Evolutionary conservation across 148 eudicot species (phyloP).

Genomic region (Cornus kousa): DNA sequence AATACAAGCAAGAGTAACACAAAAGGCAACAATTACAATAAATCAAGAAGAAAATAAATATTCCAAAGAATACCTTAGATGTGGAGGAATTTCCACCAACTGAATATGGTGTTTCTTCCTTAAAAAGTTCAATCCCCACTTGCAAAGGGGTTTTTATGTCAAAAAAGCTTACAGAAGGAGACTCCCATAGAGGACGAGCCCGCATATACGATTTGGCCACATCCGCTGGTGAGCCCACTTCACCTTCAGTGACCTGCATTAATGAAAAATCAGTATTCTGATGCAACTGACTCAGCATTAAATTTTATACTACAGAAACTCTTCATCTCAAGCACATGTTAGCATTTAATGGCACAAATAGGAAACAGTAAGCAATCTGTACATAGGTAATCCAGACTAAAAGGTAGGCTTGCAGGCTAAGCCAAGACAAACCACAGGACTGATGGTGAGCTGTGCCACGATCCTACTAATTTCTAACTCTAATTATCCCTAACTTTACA

Average conservation of each 20-base stretch:
- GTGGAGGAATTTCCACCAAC: conserved; percentile 37
- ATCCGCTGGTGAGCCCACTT: conserved; percentile 70
- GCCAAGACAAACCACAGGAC: too few relatives aligned
- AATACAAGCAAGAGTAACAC: too few relatives aligned
- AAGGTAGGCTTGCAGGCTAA: too few relatives aligned
- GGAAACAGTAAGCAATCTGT: too few relatives aligned
- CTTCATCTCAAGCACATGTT: too few relatives aligned
- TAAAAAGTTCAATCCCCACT: conserved; percentile 28
- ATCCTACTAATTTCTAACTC: too few relatives aligned
- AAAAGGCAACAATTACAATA: neutral
- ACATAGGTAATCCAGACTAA: too few relatives aligned
- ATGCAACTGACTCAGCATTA: too few relatives aligned
- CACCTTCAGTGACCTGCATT: conserved; percentile 44
- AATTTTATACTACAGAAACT: too few relatives aligned
- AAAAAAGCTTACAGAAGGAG: conserved; percentile 41
- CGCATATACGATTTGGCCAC: conserved; percentile 84
- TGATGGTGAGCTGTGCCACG: too few relatives aligned
- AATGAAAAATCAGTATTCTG: neutral
- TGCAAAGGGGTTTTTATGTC: conserved; percentile 48
- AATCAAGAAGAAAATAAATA: neutral
- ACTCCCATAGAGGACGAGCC: conserved; percentile 75
- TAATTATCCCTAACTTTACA: too few relatives aligned
- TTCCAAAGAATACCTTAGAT: conserved; percentile 26
- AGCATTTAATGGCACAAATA: too few relatives aligned
- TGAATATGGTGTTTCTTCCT: conserved; percentile 47